Percentiles rank a stretch among this genome's conserved stretches.
phyloP scores from a whole-genome alignment of 176 grass and related monocot genomes.

The Eragrostis curvula region DNA sequence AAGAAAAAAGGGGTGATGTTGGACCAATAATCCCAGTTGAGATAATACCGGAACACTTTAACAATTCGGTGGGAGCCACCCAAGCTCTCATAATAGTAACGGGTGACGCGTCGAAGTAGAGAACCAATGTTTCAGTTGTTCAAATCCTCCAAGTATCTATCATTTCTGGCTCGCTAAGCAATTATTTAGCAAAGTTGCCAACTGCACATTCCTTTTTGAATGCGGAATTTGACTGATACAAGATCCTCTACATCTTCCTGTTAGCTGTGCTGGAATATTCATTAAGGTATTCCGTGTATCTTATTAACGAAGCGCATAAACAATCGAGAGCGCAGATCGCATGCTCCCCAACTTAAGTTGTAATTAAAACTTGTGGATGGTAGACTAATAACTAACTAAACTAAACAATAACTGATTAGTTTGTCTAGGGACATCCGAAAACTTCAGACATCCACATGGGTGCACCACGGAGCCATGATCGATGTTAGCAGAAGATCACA shows the following conservation, averaged over 20 bases:
- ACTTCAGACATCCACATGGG: conserved; percentile 54
- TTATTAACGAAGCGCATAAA: conserved; percentile 39
- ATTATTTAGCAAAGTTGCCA: conserved; percentile 43
- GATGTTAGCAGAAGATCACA: conserved; percentile 36
- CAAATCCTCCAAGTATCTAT: conserved; percentile 20
- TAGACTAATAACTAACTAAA: conserved; percentile 39
- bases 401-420: conserved; percentile 35
- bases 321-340: conserved; percentile 48
- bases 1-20: neutral
- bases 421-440: conserved; percentile 27
- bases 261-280: conserved; percentile 49
- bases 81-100: conserved; percentile 16
- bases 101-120: conserved; percentile 17
- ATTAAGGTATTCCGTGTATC: conserved; percentile 29
- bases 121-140: neutral
- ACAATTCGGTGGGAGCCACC: conserved; percentile 19
- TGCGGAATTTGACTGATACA: conserved; percentile 36
- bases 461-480: conserved; percentile 32
- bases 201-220: conserved; percentile 43
- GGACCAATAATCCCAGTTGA: conserved; percentile 28
- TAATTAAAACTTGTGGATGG: conserved; percentile 34
- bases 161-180: conserved; percentile 22
- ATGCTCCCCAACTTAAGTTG: conserved; percentile 44
- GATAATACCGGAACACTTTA: neutral
- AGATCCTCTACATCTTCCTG: conserved; percentile 49